Conservation (phyloP, 345 rosid species). For the Reutealis trisperma region DNA sequence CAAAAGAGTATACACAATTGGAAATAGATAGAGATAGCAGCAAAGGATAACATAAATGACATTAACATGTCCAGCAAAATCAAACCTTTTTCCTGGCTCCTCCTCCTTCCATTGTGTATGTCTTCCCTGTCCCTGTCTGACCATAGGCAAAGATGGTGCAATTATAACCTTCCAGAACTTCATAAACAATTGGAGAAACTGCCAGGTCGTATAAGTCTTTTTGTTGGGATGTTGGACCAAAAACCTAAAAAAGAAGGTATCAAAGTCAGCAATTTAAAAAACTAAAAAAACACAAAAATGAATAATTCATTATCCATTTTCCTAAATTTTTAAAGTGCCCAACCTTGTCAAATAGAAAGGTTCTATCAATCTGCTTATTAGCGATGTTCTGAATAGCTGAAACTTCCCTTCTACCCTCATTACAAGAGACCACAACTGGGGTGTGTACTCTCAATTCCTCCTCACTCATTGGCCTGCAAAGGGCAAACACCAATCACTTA, state of each 20-base stretch:
- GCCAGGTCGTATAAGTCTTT: constrained; percentile 80
- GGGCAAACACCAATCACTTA: constrained; percentile 6
- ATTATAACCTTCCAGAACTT: constrained; percentile 98
- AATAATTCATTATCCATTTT: constrained; percentile 1
- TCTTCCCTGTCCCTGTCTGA: constrained; percentile 97
- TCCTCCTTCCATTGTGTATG: constrained; percentile 99
- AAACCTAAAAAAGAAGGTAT: constrained; percentile 48
- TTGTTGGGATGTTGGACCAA: constrained; percentile 91
- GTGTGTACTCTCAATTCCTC: constrained; percentile 75
- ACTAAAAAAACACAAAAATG: background rate
- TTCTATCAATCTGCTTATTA: constrained; percentile 94
- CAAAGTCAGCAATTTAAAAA: background rate
- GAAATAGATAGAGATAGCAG: constrained; percentile 12
- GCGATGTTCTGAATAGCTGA: constrained; percentile 84
- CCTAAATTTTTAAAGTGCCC: background rate
- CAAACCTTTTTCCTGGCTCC: constrained; percentile 89
- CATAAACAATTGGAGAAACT: constrained; percentile 87
- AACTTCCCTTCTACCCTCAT: constrained; percentile 89
- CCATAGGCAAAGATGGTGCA: constrained; percentile 99
- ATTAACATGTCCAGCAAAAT: background rate
- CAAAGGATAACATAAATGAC: background rate
- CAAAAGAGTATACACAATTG: constrained; percentile 28
- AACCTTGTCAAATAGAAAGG: constrained; percentile 94
- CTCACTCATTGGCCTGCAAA: constrained; percentile 83
- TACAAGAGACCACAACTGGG: constrained; percentile 84